Base-by-base conservation (phyloP, 2,329 filamentous ascomycete species). In the Dichotomopilus funicola region DNA sequence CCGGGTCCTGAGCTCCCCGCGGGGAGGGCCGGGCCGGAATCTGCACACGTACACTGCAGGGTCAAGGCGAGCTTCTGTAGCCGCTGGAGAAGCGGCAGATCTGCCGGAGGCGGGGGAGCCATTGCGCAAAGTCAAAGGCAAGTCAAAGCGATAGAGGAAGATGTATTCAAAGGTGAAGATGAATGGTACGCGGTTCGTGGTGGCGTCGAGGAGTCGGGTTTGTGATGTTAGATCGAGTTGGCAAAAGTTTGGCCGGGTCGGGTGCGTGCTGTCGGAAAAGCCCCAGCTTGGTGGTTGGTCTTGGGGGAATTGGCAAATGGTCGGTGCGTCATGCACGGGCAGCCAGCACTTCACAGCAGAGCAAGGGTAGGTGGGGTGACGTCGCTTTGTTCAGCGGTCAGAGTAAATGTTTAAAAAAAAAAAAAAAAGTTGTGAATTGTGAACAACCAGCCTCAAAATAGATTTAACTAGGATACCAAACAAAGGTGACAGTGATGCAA, bases 11-110 rank as follows among this genome's bases (percentile, higher is more conserved):
- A 11, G 41, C 43, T 42, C 43, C 27, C 42, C 13, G 47, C 53
- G 45, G 59, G 36, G 31, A 27, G 19, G 19, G 19, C 19, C 19
- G 19, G 19, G 19, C 19, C 19, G 19, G 43, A 48, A 54, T 62
- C 72, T 47, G 33, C 48, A 70, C 70, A 83, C 76, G 72, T 83
- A 87, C 92, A 99, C 78, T 97, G 94, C 64, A 97, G 79, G 46
- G 91, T 97, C 73, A 95, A 85, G 63, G 87, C 91, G 64, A 97
- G 80, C 64, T 82, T 78, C 66, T 89, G 73, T 58, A 96, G 75
- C 68, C 91, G 82, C 76, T 94, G 85, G 68, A 77, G 74, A 66
- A 94, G 77, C 70, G 89, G 85, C 72, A 87, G 72, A 65, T 75
- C 80, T 56, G 87, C 75, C 57, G 86, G 76, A 62, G 88, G 86